These are phyloP conservation scores for Neurospora cerealis DNA, from an alignment of 495 filamentous ascomycete species.

Conservation along the genomic window DNA sequence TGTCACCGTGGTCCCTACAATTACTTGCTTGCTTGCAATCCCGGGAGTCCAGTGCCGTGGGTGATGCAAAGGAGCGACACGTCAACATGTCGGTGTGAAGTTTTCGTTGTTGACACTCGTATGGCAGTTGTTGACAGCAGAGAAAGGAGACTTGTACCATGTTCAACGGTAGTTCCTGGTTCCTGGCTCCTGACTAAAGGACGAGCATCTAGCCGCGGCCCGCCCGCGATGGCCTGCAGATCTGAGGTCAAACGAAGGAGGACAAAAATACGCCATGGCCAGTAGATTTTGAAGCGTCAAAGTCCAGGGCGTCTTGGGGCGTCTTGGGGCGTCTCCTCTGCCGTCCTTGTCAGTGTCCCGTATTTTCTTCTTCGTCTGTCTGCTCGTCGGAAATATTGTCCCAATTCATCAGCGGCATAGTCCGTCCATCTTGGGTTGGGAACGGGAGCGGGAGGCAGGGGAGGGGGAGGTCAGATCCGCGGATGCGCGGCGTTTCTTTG, in stretches of 20 bases:
- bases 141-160: not conserved
- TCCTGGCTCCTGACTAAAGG: conserved; percentile 3
- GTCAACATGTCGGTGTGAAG: conserved; percentile 24
- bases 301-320: not conserved
- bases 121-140: not conserved
- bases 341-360: not conserved
- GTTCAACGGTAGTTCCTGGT: conserved; percentile 2
- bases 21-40: not conserved
- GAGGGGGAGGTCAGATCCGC: not conserved
- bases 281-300: not conserved
- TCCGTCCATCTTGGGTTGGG: not conserved
- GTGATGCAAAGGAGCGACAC: conserved; percentile 20
- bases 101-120: not conserved
- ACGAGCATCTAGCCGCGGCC: conserved; percentile 5
- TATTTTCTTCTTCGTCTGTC: not conserved
- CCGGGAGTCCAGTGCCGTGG: not conserved
- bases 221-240: conserved; percentile 17
- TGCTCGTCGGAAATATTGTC: not conserved
- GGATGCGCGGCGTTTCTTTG: not conserved
- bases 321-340: not conserved
- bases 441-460: not conserved
- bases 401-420: not conserved
- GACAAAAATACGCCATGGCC: conserved; percentile 5
- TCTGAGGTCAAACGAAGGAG: conserved; percentile 19
- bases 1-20: not conserved